Conservation (phyloP, 2,329 filamentous ascomycete genomes). For the Xylariales sp. region DNA sequence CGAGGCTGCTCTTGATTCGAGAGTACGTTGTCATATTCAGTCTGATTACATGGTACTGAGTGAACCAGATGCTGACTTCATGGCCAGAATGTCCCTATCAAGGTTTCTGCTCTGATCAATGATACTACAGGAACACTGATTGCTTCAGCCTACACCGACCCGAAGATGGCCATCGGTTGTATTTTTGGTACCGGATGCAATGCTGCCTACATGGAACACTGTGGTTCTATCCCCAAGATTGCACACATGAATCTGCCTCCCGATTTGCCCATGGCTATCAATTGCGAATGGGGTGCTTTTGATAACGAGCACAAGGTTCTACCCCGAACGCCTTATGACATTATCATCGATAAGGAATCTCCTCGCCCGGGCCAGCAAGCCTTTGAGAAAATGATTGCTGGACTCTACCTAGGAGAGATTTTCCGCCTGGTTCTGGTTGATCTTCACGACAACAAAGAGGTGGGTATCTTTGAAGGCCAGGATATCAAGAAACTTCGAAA, state of each 20-base stretch:
- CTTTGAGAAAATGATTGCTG: constrained; percentile 98
- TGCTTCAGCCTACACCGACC: constrained; percentile 94
- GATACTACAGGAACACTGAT: constrained; percentile 97
- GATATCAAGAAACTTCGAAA: constrained; percentile 77
- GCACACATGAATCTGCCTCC: constrained; percentile 84
- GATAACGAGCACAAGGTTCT: constrained; percentile 90
- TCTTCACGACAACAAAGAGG: constrained; percentile 71
- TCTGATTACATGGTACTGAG: too few species aligned
- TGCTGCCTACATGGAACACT: constrained; percentile 95
- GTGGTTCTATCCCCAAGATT: constrained; percentile 87
- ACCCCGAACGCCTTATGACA: constrained; percentile 79
- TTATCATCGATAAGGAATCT: constrained; percentile 84
- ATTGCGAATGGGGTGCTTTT: constrained; percentile 96
- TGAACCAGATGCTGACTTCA: too few species aligned
- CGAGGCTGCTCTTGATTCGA: constrained; percentile 68
- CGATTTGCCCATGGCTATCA: constrained; percentile 86
- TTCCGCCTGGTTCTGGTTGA: constrained; percentile 86
- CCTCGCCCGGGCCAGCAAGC: constrained; percentile 90
- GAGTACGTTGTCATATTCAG: constrained; percentile 36
- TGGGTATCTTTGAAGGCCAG: constrained; percentile 77
- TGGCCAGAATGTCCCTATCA: constrained; percentile 82
- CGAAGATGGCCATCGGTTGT: constrained; percentile 88
- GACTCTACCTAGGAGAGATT: constrained; percentile 90
- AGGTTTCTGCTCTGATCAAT: constrained; percentile 89
- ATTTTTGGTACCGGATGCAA: constrained; percentile 99